Percentiles rank a stretch among this genome's conserved stretches.
Conservation (phyloP, 2,329 filamentous ascomycete species). For the Lithohypha guttulata region DNA sequence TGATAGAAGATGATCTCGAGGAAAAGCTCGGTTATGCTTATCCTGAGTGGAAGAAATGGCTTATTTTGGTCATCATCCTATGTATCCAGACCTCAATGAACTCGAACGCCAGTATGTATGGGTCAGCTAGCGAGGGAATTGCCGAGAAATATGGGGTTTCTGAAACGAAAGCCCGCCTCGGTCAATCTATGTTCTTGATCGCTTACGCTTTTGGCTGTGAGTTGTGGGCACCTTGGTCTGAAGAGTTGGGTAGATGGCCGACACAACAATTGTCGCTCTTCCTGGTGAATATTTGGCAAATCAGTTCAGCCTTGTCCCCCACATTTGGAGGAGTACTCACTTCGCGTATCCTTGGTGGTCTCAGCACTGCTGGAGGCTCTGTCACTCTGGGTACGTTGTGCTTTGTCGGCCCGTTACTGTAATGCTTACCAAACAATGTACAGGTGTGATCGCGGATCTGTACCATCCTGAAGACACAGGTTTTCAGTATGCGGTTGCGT, state of each 20-base stretch:
- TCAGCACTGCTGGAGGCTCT: slow-evolving; percentile 53
- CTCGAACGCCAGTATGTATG: slow-evolving; percentile 64
- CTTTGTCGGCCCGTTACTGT: too few relatives aligned
- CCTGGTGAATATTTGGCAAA: slow-evolving; percentile 66
- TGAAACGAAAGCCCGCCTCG: slow-evolving; percentile 55
- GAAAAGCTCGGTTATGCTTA: slow-evolving; percentile 54
- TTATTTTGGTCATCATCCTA: slow-evolving; percentile 44
- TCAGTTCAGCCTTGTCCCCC: slow-evolving; percentile 59
- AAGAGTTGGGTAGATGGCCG: slow-evolving; percentile 67
- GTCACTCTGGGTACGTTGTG: slow-evolving; percentile 56
- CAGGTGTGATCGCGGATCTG: slow-evolving; percentile 56
- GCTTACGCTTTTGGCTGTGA: slow-evolving; percentile 78
- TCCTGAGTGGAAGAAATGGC: slow-evolving; percentile 27
- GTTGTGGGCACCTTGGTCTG: slow-evolving; percentile 77
- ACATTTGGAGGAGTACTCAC: slow-evolving; percentile 60
- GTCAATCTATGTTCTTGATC: slow-evolving; percentile 66
- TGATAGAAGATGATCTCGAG: slow-evolving; percentile 49
- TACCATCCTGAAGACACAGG: slow-evolving; percentile 45
- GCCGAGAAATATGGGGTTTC: slow-evolving; percentile 55
- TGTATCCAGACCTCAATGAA: slow-evolving; percentile 65
- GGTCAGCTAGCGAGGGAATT: slow-evolving; percentile 54
- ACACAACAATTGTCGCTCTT: slow-evolving; percentile 62
- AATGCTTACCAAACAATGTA: too few relatives aligned
- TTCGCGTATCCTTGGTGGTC: slow-evolving; percentile 54
- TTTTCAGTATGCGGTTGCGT: slow-evolving; percentile 47